Evolutionary conservation across 768 basidiomycete species (phyloP).

Genomic region (Trametes villosa): DNA sequence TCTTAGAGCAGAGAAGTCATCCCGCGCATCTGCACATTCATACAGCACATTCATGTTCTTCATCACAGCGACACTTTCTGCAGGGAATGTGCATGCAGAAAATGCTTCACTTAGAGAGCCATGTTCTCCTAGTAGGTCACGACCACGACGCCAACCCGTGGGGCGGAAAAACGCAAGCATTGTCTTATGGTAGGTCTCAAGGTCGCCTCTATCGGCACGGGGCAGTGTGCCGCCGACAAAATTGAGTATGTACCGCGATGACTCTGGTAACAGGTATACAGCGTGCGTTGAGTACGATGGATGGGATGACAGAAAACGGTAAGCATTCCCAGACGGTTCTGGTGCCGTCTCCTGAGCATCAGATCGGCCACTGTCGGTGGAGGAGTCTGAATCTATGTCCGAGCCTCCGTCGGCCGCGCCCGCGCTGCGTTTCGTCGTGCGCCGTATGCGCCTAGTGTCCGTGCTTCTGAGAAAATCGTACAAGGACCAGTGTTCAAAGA

Average conservation of each 20-base stretch:
- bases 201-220: conserved; percentile 27
- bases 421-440: not conserved
- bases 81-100: no score
- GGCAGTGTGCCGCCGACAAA: conserved; percentile 36
- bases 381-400: not conserved
- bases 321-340: not conserved
- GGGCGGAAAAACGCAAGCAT: conserved; percentile 24
- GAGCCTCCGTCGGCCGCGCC: not conserved
- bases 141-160: not conserved
- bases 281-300: not conserved
- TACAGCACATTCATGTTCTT: conserved; percentile 19
- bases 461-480: not conserved
- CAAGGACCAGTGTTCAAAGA: conserved; percentile 33
- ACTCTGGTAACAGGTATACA: not conserved
- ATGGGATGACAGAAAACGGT: not conserved
- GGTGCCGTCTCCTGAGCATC: no score
- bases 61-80: no score
- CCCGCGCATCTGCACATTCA: conserved; percentile 41
- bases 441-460: not conserved
- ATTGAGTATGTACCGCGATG: conserved; percentile 29
- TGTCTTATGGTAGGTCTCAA: conserved; percentile 19
- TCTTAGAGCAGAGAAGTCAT: conserved; percentile 36
- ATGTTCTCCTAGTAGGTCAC: not conserved
- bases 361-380: not conserved
- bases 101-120: not conserved